phyloP scores from a whole-genome alignment of 2,329 filamentous ascomycete genomes.

The Talaromyces amestolkiae region DNA sequence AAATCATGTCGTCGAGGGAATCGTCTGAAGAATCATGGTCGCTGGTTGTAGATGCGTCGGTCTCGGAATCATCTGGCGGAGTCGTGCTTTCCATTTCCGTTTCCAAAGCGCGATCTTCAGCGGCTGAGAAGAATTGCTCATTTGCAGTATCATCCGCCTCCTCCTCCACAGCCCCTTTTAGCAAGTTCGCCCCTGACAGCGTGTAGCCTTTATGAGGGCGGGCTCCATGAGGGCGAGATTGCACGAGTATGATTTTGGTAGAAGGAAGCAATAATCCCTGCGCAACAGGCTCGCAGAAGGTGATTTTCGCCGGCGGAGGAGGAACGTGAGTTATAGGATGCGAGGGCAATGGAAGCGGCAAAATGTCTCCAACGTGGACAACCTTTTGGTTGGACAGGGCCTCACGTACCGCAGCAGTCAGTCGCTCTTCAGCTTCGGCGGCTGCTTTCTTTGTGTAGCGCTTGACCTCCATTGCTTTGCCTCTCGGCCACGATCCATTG shows the following conservation, averaged over 20 bases:
- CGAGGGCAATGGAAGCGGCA: conserved; percentile 71
- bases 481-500: conserved; percentile 42
- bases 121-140: conserved; percentile 89
- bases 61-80: conserved; percentile 62
- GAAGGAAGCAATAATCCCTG: conserved; percentile 75
- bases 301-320: conserved; percentile 79
- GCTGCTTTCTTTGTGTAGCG: conserved; percentile 35
- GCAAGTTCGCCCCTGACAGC: conserved; percentile 2
- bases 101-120: conserved; percentile 65
- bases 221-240: conserved; percentile 50
- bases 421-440: conserved; percentile 53
- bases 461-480: conserved; percentile 31
- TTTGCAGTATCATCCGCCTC: conserved; percentile 78
- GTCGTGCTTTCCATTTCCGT: conserved; percentile 55
- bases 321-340: conserved; percentile 85
- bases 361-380: conserved; percentile 77
- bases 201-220: conserved; percentile 31
- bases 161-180: conserved; percentile 57
- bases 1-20: conserved; percentile 90
- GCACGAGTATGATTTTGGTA: conserved; percentile 76
- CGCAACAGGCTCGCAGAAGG: conserved; percentile 89
- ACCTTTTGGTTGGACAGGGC: conserved; percentile 71
- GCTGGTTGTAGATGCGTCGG: conserved; percentile 45
- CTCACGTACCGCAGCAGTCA: conserved; percentile 67
- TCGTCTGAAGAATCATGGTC: conserved; percentile 86